A percentile compares a stretch with the other conserved stretches of the same genome.
phyloP scores from a whole-genome alignment of 441 rosid species.

The Euphorbia corollata region DNA sequence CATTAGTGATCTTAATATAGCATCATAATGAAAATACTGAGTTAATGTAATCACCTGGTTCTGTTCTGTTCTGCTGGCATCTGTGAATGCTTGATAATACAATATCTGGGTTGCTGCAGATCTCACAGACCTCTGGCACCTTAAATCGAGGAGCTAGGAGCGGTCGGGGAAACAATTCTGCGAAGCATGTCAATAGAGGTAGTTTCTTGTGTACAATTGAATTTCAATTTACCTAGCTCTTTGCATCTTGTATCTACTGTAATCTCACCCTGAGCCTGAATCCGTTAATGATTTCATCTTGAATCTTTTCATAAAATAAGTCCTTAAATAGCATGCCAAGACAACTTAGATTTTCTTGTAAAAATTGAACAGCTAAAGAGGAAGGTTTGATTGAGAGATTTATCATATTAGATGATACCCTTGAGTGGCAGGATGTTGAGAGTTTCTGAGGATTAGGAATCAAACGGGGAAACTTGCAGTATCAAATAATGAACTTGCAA shows the following conservation, averaged over 20 bases:
- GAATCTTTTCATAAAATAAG: not conserved
- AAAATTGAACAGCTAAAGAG: not conserved
- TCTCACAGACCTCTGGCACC: slow-evolving; percentile 40
- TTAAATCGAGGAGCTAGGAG: slow-evolving; percentile 42
- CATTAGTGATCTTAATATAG: not conserved
- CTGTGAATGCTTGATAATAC: not conserved
- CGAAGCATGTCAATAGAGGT: slow-evolving; percentile 40
- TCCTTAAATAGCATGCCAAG: not conserved
- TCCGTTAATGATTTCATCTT: not conserved
- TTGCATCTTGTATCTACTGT: not conserved
- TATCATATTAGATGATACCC: not conserved
- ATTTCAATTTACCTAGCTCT: not conserved
- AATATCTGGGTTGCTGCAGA: slow-evolving; percentile 35
- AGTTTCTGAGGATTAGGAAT: not conserved
- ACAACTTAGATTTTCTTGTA: not conserved
- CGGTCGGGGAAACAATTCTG: slow-evolving; percentile 44
- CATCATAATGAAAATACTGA: not conserved
- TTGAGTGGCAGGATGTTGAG: not conserved
- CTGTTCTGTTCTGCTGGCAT: not conserved
- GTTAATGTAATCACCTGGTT: not conserved
- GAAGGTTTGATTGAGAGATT: not conserved
- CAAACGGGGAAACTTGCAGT: not conserved
- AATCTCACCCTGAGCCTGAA: not conserved
- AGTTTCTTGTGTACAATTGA: not conserved
- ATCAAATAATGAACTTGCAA: not conserved